phyloP scores from a whole-genome alignment of 164 flowering plant species.

The Kingdonia uniflora region DNA sequence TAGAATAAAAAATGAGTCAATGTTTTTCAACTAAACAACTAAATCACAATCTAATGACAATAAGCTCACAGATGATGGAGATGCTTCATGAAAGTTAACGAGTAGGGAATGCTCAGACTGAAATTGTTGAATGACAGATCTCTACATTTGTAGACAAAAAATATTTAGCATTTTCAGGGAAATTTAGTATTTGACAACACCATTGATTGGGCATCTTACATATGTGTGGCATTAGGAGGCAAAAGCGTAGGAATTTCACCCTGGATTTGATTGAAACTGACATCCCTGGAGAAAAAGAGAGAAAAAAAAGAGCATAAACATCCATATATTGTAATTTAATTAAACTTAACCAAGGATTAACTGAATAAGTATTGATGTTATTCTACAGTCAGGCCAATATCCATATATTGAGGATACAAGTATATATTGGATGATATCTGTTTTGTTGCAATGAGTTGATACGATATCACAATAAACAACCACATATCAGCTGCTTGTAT shows the following conservation, averaged over 20 bases:
- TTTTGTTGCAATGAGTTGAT: too few relatives aligned
- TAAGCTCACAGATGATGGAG: conserved; percentile 5
- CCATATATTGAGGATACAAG: too few relatives aligned
- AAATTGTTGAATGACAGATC: not conserved
- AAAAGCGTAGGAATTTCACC: not conserved
- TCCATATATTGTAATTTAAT: too few relatives aligned
- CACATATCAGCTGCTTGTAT: too few relatives aligned
- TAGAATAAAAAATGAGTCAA: not conserved
- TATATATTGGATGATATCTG: too few relatives aligned
- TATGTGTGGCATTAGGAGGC: not conserved
- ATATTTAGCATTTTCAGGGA: not conserved
- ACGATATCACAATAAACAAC: too few relatives aligned
- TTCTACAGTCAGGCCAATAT: too few relatives aligned
- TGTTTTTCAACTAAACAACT: not conserved
- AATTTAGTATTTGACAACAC: not conserved
- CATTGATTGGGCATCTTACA: not conserved
- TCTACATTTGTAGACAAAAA: not conserved
- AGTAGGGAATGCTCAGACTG: not conserved
- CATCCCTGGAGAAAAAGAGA: not conserved
- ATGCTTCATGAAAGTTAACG: not conserved
- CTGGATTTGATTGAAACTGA: conserved; percentile 3
- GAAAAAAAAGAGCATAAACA: too few relatives aligned
- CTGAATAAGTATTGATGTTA: too few relatives aligned
- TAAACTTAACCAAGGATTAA: too few relatives aligned
- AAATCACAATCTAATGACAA: not conserved